Evolutionary conservation across 495 filamentous ascomycete species (phyloP).

Genomic region (Penicillium pancosmium): DNA sequence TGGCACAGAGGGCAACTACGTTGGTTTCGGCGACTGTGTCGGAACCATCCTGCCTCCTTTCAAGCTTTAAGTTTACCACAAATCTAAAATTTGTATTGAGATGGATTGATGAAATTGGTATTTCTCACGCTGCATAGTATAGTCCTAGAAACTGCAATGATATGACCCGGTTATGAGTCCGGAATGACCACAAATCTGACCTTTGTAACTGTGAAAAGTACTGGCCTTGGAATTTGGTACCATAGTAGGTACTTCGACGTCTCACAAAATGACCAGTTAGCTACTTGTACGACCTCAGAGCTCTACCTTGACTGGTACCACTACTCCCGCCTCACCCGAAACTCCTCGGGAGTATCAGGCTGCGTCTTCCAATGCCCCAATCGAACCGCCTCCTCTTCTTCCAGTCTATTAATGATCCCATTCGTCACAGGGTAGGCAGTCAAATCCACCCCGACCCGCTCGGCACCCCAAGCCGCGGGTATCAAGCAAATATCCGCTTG

Average conservation of each 20-base stretch:
- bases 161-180: neutral
- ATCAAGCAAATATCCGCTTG: conserved; percentile 57
- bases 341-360: conserved; percentile 52
- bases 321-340: conserved; percentile 32
- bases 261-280: neutral
- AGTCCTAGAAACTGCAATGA: conserved; percentile 14
- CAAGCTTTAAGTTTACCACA: conserved; percentile 22
- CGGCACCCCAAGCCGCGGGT: conserved; percentile 53
- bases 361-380: conserved; percentile 50
- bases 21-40: conserved; percentile 75
- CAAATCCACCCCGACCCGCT: conserved; percentile 52
- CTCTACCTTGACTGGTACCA: conserved; percentile 12
- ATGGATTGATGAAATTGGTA: conserved; percentile 14
- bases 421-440: conserved; percentile 38
- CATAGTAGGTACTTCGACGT: neutral
- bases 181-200: neutral
- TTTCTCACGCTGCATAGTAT: conserved; percentile 9
- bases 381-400: conserved; percentile 39
- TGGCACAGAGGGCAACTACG: conserved; percentile 59
- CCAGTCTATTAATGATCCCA: conserved; percentile 41
- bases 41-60: conserved; percentile 58
- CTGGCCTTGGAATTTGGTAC: neutral
- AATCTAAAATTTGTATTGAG: conserved; percentile 7
- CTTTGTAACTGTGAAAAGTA: neutral
- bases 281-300: neutral